phyloP scores from a whole-genome alignment of 495 filamentous ascomycete genomes.

The Podospora fimiseda region DNA sequence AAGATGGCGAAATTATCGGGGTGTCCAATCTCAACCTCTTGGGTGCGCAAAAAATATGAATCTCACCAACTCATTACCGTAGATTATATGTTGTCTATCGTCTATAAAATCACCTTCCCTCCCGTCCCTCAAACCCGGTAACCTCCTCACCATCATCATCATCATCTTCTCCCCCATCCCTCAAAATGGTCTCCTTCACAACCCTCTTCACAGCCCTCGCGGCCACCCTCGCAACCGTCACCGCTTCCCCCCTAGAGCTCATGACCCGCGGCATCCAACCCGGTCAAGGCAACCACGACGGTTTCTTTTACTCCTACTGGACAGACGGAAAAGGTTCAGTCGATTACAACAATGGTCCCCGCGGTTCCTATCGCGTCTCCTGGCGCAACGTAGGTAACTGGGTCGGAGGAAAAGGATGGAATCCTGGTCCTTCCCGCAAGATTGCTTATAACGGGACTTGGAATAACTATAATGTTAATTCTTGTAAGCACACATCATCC shows the following conservation, averaged over 20 bases:
- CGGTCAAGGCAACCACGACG: conserved; percentile 46
- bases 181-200: conserved; percentile 2
- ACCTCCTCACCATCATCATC: not conserved
- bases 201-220: conserved; percentile 1
- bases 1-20: too few relatives aligned
- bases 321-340: conserved; percentile 47
- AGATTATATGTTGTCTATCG: too few relatives aligned
- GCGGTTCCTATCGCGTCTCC: conserved; percentile 44
- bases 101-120: too few relatives aligned
- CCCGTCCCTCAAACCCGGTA: not conserved
- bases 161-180: not conserved
- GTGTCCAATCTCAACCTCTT: too few relatives aligned
- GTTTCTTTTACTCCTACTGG: conserved; percentile 57
- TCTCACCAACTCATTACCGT: too few relatives aligned
- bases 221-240: not conserved
- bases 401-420: conserved; percentile 56
- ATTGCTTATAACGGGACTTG: conserved; percentile 27
- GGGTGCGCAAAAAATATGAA: too few relatives aligned
- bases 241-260: conserved; percentile 1
- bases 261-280: conserved; percentile 4
- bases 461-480: conserved; percentile 23
- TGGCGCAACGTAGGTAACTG: conserved; percentile 50
- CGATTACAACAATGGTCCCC: conserved; percentile 46
- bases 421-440: conserved; percentile 31
- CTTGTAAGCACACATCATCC: conserved; percentile 8